These are phyloP conservation scores for Ceratopteris richardii DNA, from an alignment of 75 land plant genomes.

Conservation along the genomic window DNA sequence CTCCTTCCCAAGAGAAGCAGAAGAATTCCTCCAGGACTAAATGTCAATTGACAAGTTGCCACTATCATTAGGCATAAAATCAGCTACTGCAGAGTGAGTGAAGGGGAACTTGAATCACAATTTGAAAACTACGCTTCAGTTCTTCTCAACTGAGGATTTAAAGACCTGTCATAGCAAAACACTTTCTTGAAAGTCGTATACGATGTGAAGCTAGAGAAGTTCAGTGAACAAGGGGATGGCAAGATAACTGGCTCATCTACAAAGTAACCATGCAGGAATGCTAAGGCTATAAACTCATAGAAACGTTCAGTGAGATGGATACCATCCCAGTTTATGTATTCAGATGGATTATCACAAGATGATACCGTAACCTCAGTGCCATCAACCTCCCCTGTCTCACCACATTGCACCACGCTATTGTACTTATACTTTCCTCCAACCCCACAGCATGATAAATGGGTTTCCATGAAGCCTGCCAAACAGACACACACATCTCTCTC, in stretches of 20 bases:
- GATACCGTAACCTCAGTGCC: background rate
- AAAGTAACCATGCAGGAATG: constrained; percentile 7
- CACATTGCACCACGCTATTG: constrained; percentile 11
- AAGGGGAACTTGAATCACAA: no score
- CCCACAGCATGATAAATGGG: constrained; percentile 14
- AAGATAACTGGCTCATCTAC: background rate
- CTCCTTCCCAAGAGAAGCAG: no score
- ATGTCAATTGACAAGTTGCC: no score
- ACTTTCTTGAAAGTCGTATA: no score
- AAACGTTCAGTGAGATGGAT: constrained; percentile 23
- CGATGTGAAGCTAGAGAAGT: background rate
- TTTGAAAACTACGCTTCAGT: no score
- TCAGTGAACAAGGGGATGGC: background rate
- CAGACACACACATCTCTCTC: background rate
- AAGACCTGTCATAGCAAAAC: no score
- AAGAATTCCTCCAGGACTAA: no score
- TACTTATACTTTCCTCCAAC: constrained; percentile 20
- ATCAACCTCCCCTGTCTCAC: background rate
- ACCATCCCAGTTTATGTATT: constrained; percentile 23
- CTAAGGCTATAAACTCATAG: constrained; percentile 15
- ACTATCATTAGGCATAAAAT: no score
- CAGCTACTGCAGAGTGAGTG: no score
- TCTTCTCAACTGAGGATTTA: no score
- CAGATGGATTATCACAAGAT: constrained; percentile 13
- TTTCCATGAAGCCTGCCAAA: constrained; percentile 12